These are phyloP conservation scores for Epichloe glyceriae DNA, from an alignment of 2,329 filamentous ascomycete genomes.

Conservation along the genomic window DNA sequence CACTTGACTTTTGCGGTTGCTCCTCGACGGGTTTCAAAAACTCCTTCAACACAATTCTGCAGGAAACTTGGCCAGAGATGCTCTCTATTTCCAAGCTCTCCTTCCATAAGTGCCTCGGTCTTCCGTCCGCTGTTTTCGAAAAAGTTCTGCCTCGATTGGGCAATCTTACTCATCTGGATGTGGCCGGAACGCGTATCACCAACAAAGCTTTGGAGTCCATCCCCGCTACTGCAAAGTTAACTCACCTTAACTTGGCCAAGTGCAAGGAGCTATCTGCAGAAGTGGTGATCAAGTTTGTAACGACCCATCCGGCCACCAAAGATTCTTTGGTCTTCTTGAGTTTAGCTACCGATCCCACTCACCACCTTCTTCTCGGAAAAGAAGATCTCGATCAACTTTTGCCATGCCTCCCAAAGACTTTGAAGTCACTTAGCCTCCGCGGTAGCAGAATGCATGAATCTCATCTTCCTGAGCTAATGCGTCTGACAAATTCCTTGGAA, in stretches of 20 bases:
- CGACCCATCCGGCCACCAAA: conserved; percentile 55
- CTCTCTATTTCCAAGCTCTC: conserved; percentile 55
- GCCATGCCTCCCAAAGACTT: conserved; percentile 48
- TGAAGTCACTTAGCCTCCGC: conserved; percentile 64
- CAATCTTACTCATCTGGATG: conserved; percentile 62
- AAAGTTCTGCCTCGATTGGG: conserved; percentile 56
- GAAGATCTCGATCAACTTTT: conserved; percentile 53
- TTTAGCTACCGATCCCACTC: conserved; percentile 57
- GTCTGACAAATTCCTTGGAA: conserved; percentile 56
- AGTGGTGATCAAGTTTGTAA: conserved; percentile 56
- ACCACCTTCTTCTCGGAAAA: conserved; percentile 56
- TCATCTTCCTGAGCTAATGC: conserved; percentile 51
- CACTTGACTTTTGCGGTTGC: conserved; percentile 67
- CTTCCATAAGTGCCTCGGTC: conserved; percentile 64
- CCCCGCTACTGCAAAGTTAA: conserved; percentile 57
- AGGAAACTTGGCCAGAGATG: conserved; percentile 36
- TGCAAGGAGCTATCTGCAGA: conserved; percentile 57
- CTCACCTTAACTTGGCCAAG: conserved; percentile 66
- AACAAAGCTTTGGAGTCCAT: conserved; percentile 58
- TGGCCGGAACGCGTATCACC: conserved; percentile 66
- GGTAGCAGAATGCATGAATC: conserved; percentile 55
- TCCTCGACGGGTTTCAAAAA: conserved; percentile 54
- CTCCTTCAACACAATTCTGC: conserved; percentile 46
- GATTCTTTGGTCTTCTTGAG: conserved; percentile 57
- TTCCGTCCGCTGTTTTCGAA: conserved; percentile 55